A percentile compares a stretch with the other conserved stretches of the same genome.
Evolutionary conservation across 257 asterid genomes (phyloP).

Genomic region (Solanum gracilifrons): DNA sequence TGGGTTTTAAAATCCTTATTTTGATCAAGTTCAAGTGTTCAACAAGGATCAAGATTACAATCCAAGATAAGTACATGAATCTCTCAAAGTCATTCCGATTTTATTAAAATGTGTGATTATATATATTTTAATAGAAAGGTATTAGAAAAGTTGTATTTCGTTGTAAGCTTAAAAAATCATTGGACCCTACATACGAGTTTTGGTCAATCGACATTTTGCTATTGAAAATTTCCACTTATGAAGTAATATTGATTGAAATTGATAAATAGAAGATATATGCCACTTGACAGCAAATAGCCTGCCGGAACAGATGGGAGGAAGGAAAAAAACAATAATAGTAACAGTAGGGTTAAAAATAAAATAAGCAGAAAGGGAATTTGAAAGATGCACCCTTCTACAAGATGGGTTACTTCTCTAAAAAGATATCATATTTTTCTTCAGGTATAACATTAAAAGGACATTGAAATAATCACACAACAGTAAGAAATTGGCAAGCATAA

Average conservation of each 20-base stretch:
- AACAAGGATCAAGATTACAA: not conserved
- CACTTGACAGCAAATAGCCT: not conserved
- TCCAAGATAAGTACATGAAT: not conserved
- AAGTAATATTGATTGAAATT: too few species aligned
- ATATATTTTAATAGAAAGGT: too few species aligned
- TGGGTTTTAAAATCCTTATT: too few species aligned
- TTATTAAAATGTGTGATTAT: not conserved
- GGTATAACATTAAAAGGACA: not conserved
- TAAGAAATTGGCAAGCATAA: not conserved
- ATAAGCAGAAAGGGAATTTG: not conserved
- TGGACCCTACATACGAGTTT: not conserved
- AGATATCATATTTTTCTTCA: not conserved
- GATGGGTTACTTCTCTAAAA: not conserved
- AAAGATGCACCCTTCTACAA: not conserved
- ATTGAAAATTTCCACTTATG: not conserved
- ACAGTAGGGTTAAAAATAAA: not conserved
- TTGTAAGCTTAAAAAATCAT: not conserved
- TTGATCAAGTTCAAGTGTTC: too few species aligned
- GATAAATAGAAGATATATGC: not conserved
- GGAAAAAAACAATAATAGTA: not conserved
- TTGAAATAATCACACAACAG: not conserved
- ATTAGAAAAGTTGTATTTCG: not conserved
- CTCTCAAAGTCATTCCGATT: not conserved
- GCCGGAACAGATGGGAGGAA: not conserved
- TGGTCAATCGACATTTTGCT: not conserved